A percentile compares a stretch with the other conserved stretches of the same genome.
These are phyloP conservation scores for Lepidium didymum DNA, from an alignment of 345 rosid genomes.

Conservation along the genomic window DNA sequence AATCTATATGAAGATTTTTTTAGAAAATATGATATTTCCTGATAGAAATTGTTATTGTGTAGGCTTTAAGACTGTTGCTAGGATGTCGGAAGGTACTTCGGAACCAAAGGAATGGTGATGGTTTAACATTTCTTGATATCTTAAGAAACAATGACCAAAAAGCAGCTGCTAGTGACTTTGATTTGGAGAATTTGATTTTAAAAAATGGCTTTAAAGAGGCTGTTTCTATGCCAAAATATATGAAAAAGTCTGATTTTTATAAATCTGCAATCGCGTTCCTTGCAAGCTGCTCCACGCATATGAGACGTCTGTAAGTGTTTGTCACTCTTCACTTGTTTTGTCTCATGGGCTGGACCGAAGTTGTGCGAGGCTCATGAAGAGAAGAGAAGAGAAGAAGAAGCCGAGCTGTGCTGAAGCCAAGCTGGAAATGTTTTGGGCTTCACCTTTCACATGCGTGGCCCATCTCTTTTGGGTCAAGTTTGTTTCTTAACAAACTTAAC, in stretches of 20 bases:
- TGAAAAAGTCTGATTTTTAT: not conserved
- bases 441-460: no score
- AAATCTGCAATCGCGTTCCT: constrained; percentile 9
- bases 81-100: not conserved
- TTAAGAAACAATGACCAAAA: not conserved
- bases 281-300: not conserved
- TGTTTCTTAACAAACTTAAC: no score
- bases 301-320: not conserved
- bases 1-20: no score
- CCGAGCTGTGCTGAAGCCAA: no score
- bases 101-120: not conserved
- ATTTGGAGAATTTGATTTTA: not conserved
- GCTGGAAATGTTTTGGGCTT: no score
- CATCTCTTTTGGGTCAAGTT: no score
- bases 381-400: no score
- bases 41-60: no score
- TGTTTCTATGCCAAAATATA: not conserved
- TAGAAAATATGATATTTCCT: no score
- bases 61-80: not conserved
- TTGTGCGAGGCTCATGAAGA: no score
- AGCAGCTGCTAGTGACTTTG: not conserved
- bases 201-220: not conserved
- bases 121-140: not conserved
- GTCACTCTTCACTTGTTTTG: no score
- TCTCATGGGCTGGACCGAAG: no score